A percentile compares a stretch with the other conserved stretches of the same genome.
Conservation (phyloP, 768 basidiomycete genomes). For the Agrocybe praecox region DNA sequence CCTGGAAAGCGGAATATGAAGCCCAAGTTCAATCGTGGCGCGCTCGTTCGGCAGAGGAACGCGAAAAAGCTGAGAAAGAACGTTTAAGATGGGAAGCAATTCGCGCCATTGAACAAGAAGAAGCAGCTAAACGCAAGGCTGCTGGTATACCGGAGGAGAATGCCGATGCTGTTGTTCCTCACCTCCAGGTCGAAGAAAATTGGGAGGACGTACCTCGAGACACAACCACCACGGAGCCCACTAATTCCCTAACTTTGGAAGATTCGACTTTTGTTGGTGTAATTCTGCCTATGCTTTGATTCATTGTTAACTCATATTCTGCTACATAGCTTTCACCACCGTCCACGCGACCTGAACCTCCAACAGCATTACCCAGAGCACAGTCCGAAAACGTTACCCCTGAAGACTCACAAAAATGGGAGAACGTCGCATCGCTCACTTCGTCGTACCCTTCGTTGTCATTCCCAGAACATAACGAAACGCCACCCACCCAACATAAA, state of each 20-base stretch:
- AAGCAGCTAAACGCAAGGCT: conserved; percentile 40
- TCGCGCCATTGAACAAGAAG: conserved; percentile 54
- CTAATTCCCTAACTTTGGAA: conserved; percentile 9
- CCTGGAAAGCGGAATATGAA: conserved; percentile 73
- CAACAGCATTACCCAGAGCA: conserved; percentile 23
- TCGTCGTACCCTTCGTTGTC: conserved; percentile 83
- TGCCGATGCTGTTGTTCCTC: conserved; percentile 13
- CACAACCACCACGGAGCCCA: conserved; percentile 8
- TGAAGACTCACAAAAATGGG: conserved; percentile 69
- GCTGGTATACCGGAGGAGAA: conserved; percentile 27
- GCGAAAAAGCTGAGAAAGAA: conserved; percentile 74
- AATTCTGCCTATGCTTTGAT: neutral
- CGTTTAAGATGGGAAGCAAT: conserved; percentile 73
- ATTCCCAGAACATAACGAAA: conserved; percentile 64
- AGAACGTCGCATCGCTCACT: conserved; percentile 61
- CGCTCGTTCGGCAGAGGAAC: conserved; percentile 68
- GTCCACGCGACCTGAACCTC: conserved; percentile 16
- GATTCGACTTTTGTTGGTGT: neutral
- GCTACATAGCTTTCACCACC: conserved; percentile 7
- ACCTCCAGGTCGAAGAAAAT: conserved; percentile 9
- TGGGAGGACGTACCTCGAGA: conserved; percentile 20
- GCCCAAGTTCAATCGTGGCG: conserved; percentile 72
- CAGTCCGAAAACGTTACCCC: conserved; percentile 36
- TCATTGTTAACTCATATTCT: neutral
- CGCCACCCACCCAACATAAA: conserved; percentile 37